phyloP scores from a whole-genome alignment of 2,329 filamentous ascomycete species.

The Hypocreales sp. region DNA sequence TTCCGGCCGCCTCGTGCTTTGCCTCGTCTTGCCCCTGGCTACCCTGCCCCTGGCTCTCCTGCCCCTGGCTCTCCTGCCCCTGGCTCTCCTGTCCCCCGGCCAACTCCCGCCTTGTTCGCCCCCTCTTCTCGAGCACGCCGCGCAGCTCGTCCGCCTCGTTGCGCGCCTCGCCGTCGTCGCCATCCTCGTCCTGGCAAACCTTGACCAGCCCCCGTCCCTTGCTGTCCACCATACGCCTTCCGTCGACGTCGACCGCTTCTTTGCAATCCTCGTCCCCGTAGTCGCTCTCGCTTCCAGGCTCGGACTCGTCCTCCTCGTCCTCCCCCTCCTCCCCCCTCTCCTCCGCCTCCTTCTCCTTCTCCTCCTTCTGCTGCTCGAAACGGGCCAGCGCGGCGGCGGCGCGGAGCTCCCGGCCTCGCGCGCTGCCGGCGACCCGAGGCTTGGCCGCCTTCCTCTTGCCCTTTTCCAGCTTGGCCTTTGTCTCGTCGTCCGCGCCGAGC shows the following conservation, averaged over 20 bases:
- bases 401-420: constrained; percentile 57
- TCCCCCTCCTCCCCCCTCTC: constrained; percentile 22
- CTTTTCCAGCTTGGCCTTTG: constrained; percentile 51
- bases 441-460: constrained; percentile 47
- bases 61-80: background rate
- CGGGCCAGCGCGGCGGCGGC: constrained; percentile 64
- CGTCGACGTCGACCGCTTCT: constrained; percentile 49
- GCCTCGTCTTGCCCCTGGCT: too few relatives aligned
- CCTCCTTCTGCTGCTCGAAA: constrained; percentile 45
- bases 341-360: constrained; percentile 19
- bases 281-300: constrained; percentile 30
- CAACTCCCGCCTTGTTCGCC: constrained; percentile 7
- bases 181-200: constrained; percentile 56
- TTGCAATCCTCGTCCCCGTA: constrained; percentile 30
- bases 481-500: constrained; percentile 52
- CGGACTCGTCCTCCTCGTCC: constrained; percentile 14
- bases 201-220: constrained; percentile 55
- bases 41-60: background rate
- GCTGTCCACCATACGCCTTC: constrained; percentile 46
- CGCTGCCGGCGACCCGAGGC: constrained; percentile 60
- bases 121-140: constrained; percentile 13
- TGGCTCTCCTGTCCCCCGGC: too few relatives aligned
- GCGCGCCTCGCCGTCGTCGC: constrained; percentile 26
- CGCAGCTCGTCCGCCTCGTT: constrained; percentile 51
- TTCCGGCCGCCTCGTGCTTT: too few relatives aligned